Percentiles rank a stretch among this genome's conserved stretches.
Conservation (phyloP, 495 filamentous ascomycete species). For the Penicillium odoratum region DNA sequence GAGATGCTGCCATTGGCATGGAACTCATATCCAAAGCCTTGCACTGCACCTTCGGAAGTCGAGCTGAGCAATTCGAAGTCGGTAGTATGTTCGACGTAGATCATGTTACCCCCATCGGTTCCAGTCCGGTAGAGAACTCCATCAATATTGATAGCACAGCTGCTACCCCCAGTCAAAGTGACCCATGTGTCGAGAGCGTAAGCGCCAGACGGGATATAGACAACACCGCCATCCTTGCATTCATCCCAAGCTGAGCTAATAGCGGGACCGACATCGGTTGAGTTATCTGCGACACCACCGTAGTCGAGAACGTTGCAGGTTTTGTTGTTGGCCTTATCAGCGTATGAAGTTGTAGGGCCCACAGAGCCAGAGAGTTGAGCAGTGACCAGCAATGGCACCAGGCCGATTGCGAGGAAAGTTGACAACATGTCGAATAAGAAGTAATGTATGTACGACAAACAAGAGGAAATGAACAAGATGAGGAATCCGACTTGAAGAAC, state of each 20-base stretch:
- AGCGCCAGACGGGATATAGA: slow-evolving; percentile 38
- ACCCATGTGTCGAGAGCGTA: slow-evolving; percentile 40
- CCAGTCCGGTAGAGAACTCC: slow-evolving; percentile 50
- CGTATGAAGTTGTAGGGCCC: slow-evolving; percentile 42
- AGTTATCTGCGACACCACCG: slow-evolving; percentile 46
- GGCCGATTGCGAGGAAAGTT: slow-evolving; percentile 25
- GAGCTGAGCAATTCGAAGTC: slow-evolving; percentile 55
- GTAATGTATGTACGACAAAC: not conserved
- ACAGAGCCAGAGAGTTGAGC: slow-evolving; percentile 45
- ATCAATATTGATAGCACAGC: slow-evolving; percentile 49
- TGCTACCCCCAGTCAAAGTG: slow-evolving; percentile 36
- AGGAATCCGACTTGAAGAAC: not conserved
- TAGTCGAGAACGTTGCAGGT: slow-evolving; percentile 53
- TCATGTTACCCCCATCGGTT: slow-evolving; percentile 50
- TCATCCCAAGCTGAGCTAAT: slow-evolving; percentile 48
- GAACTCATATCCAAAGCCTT: slow-evolving; percentile 52
- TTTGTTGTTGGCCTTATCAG: slow-evolving; percentile 33
- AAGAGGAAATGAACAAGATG: not conserved
- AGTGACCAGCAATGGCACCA: slow-evolving; percentile 32
- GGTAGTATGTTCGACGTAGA: slow-evolving; percentile 45
- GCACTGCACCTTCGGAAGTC: slow-evolving; percentile 49
- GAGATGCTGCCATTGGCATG: slow-evolving; percentile 25
- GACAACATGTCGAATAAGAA: slow-evolving; percentile 2
- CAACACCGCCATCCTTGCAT: slow-evolving; percentile 40
- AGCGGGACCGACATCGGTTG: slow-evolving; percentile 48